Conservation (phyloP, 148 eudicot species). For the Gaultheria prostrata region DNA sequence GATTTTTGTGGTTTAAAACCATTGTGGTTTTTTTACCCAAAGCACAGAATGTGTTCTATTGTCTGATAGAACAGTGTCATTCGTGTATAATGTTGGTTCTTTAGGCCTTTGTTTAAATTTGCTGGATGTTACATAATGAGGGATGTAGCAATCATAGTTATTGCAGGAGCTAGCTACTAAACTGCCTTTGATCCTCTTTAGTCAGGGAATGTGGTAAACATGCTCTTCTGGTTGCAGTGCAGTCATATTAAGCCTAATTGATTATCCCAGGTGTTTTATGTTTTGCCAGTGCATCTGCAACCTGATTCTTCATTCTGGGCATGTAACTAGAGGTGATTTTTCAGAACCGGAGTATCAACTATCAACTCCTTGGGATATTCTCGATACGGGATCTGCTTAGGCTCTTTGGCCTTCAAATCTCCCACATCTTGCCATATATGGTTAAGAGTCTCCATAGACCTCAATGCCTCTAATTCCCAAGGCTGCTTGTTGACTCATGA, state of each 20-base stretch:
- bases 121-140: neutral
- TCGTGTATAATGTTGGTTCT: neutral
- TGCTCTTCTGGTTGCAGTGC: neutral
- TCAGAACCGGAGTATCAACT: neutral
- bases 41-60: neutral
- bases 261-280: neutral
- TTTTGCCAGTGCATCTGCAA: neutral
- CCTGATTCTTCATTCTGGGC: neutral
- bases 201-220: neutral
- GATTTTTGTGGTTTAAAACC: too few relatives aligned
- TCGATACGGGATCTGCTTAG: neutral
- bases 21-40: too few relatives aligned
- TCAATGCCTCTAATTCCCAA: neutral
- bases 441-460: neutral
- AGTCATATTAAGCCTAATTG: neutral
- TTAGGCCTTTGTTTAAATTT: neutral
- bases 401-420: neutral
- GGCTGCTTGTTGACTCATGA: neutral
- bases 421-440: neutral
- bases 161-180: neutral
- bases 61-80: neutral
- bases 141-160: neutral
- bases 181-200: slow-evolving; percentile 2
- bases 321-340: neutral
- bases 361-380: neutral